A percentile compares a stretch with the other conserved stretches of the same genome.
Evolutionary conservation across 176 grass and related monocot genomes (phyloP).

Genomic region (Aegilops sharonensis): DNA sequence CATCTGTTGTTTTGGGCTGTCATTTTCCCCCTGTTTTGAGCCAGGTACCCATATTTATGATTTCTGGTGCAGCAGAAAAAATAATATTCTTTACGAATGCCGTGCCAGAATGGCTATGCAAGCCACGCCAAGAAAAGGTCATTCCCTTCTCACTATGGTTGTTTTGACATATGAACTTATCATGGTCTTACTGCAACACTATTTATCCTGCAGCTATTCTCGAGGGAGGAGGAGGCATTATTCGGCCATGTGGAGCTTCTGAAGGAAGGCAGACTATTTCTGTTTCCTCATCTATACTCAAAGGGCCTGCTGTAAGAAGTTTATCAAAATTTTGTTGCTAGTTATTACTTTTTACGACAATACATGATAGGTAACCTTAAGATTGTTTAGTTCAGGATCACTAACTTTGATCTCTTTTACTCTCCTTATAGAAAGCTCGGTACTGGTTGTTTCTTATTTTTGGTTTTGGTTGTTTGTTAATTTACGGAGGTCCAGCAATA

Average conservation of each 20-base stretch:
- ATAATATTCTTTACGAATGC: constrained; percentile 58
- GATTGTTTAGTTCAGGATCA: constrained; percentile 8
- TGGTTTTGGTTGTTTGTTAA: constrained; percentile 4
- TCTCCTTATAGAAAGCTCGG: not conserved
- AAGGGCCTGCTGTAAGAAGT: constrained; percentile 68
- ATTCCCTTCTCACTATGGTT: constrained; percentile 23
- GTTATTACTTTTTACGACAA: constrained; percentile 3
- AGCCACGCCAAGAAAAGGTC: constrained; percentile 88
- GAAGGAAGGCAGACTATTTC: constrained; percentile 57
- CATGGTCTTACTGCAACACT: constrained; percentile 3
- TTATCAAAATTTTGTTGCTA: not conserved
- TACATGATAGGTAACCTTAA: constrained; percentile 5
- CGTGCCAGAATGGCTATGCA: constrained; percentile 93
- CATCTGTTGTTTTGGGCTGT: not conserved
- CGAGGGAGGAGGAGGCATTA: constrained; percentile 49
- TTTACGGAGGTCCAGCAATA: not conserved
- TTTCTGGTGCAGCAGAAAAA: constrained; percentile 72
- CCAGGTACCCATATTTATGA: constrained; percentile 84
- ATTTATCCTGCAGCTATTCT: constrained; percentile 66
- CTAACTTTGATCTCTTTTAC: not conserved
- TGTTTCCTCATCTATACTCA: constrained; percentile 67
- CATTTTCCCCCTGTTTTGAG: constrained; percentile 6
- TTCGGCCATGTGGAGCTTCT: constrained; percentile 77
- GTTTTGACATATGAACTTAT: constrained; percentile 20
- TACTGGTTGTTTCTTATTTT: constrained; percentile 28